Conservation (phyloP, 768 basidiomycete species). For the Steccherinum ochraceum region DNA sequence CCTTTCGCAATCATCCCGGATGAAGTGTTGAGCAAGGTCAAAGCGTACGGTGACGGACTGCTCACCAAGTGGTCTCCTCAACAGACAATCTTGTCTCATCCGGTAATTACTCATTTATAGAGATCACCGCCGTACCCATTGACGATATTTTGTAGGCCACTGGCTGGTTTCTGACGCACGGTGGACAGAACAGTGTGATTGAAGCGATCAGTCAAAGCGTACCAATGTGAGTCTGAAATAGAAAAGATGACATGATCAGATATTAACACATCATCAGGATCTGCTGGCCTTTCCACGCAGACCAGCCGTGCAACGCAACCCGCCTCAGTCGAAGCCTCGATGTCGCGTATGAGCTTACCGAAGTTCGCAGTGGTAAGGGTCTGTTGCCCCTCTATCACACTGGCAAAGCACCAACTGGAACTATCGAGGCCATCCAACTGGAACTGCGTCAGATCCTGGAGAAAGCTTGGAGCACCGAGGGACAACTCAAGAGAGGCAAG, state of each 20-base stretch:
- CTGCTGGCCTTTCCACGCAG: slow-evolving; percentile 20
- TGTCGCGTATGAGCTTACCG: slow-evolving; percentile 22
- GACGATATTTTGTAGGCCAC: slow-evolving; percentile 9
- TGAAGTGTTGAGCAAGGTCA: slow-evolving; percentile 10
- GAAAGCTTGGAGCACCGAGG: slow-evolving; percentile 13
- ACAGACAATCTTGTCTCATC: slow-evolving; percentile 17
- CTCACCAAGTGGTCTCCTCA: slow-evolving; percentile 19
- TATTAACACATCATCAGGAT: slow-evolving; percentile 21
- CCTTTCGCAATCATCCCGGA: slow-evolving; percentile 10
- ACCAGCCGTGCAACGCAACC: slow-evolving; percentile 19
- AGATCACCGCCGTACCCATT: not conserved
- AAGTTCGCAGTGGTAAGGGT: slow-evolving; percentile 15
- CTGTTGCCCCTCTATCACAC: slow-evolving; percentile 9
- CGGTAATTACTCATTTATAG: slow-evolving; percentile 7
- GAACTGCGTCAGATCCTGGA: slow-evolving; percentile 9
- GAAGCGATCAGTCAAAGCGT: slow-evolving; percentile 17
- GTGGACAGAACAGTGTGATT: slow-evolving; percentile 18
- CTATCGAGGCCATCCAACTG: slow-evolving; percentile 10
- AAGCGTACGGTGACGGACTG: slow-evolving; percentile 13
- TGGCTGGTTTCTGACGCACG: slow-evolving; percentile 22
- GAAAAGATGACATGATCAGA: too few species aligned
- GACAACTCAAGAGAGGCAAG: slow-evolving; percentile 9
- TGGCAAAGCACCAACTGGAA: slow-evolving; percentile 7
- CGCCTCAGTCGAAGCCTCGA: slow-evolving; percentile 15
- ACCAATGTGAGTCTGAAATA: slow-evolving; percentile 11